A percentile compares a stretch with the other conserved stretches of the same genome.
Conservation (phyloP, 805 yeast species). For the Komagataella ulmi region DNA sequence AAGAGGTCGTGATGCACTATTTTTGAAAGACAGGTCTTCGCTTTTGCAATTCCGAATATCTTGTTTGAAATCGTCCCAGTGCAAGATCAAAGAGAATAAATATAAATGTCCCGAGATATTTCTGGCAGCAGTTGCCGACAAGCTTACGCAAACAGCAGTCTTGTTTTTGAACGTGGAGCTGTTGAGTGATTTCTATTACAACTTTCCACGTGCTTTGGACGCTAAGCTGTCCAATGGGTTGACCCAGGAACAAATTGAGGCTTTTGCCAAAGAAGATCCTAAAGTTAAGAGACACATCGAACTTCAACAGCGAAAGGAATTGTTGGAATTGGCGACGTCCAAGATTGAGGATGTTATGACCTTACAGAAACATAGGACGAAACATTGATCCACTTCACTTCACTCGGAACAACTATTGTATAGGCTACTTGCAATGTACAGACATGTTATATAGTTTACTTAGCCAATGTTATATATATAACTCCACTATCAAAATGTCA, state of each 20-base stretch:
- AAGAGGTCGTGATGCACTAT: constrained; percentile 76
- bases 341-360: constrained; percentile 82
- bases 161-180: constrained; percentile 87
- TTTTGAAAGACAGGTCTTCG: constrained; percentile 59
- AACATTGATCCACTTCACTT: background rate
- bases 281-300: constrained; percentile 83
- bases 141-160: constrained; percentile 86
- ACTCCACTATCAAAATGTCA: background rate
- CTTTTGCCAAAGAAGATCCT: constrained; percentile 90
- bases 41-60: constrained; percentile 65
- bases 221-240: constrained; percentile 42
- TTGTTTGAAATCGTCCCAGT: constrained; percentile 60
- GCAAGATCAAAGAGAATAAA: constrained; percentile 68
- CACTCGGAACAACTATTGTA: background rate
- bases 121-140: constrained; percentile 83
- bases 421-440: background rate
- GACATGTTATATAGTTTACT: background rate
- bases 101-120: constrained; percentile 92
- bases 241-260: constrained; percentile 66
- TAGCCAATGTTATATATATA: background rate
- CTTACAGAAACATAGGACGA: constrained; percentile 25
- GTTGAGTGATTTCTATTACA: constrained; percentile 87
- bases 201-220: constrained; percentile 91
- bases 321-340: constrained; percentile 68
- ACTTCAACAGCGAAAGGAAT: constrained; percentile 83